These are phyloP conservation scores for Calonectria leucothoes DNA, from an alignment of 2,329 filamentous ascomycete species.

Conservation along the genomic window DNA sequence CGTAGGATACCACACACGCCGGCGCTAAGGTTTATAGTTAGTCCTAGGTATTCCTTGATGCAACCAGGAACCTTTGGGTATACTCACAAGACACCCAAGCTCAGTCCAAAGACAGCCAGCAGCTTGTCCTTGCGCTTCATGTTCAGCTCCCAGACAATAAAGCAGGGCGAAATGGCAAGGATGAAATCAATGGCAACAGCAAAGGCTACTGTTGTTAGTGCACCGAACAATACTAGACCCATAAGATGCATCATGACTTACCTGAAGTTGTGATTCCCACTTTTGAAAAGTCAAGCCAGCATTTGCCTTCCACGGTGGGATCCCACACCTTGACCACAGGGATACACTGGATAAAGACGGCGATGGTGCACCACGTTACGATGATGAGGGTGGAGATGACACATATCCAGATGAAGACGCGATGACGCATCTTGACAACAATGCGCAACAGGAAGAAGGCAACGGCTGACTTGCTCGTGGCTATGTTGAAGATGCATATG, in stretches of 20 bases:
- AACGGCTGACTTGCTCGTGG: conserved; percentile 22
- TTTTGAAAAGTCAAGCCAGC: conserved; percentile 31
- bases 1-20: conserved; percentile 28
- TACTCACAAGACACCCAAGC: conserved; percentile 42
- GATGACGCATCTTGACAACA: conserved; percentile 36
- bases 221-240: not conserved
- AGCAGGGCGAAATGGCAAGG: conserved; percentile 39
- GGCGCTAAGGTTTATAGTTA: conserved; percentile 7
- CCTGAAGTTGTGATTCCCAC: conserved; percentile 20
- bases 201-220: conserved; percentile 10
- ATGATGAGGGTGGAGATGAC: not conserved
- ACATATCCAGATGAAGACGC: conserved; percentile 40
- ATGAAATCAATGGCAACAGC: conserved; percentile 34
- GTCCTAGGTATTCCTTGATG: not conserved
- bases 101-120: conserved; percentile 40
- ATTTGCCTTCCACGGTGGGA: conserved; percentile 27
- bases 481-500: conserved; percentile 31
- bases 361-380: not conserved
- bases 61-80: too few species aligned
- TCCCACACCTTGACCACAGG: conserved; percentile 41
- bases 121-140: conserved; percentile 44
- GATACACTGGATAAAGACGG: conserved; percentile 37
- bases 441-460: conserved; percentile 41
- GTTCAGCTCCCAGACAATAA: conserved; percentile 39
- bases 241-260: not conserved